Evolutionary conservation across 2,329 filamentous ascomycete genomes (phyloP), one percentile per base, ranked within the genome.

Genomic region (Ceratocystis papillata): DNA sequence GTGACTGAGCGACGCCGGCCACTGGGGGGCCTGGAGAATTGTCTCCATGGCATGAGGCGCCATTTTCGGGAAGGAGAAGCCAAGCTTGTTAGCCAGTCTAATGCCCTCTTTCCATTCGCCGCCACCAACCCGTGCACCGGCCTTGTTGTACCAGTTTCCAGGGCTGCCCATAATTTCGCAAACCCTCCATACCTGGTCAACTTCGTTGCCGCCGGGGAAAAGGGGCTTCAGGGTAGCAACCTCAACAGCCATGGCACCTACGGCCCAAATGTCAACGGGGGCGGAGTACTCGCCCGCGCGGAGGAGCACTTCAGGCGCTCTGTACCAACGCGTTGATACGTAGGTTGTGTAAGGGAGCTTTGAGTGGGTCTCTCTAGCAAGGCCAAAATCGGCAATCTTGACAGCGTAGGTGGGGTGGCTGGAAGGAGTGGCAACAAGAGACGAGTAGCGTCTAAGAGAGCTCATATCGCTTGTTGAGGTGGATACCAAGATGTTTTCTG

Each of bases 141-240:
- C 81, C 77, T 96, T 96, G 80, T 89, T 96, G 75, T 96, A 94
- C 94, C 94, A 99, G 77, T 93, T 93, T 57, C 94, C 94, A 2
- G 94, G 94, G 77, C 93, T 97, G 62, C 94, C 94, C 94, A 99
- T 99, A 67, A 99, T 96, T 75, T 99, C 94, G 74, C 94, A 99
- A 0, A 99, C 90, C 71, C 94, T 87, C 94, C 94, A 99, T 1
- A 99, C 94, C 76, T 99, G 94, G 72, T 99, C 94, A 1, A 99
- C 94, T 78, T 99, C 94, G 74, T 99, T 99, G 73, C 91, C 90
- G 71, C 94, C 94, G 10, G 94, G 94, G 80, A 99, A 99, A 10
- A 99, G 79, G 20, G 94, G 94, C 79, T 97, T 99, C 67, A 99
- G 75, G 0, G 94, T 99, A 30, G 94, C 94, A 69, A 99, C 89